Base-by-base conservation (phyloP, 164 flowering plant species). In the Vitis riparia region DNA sequence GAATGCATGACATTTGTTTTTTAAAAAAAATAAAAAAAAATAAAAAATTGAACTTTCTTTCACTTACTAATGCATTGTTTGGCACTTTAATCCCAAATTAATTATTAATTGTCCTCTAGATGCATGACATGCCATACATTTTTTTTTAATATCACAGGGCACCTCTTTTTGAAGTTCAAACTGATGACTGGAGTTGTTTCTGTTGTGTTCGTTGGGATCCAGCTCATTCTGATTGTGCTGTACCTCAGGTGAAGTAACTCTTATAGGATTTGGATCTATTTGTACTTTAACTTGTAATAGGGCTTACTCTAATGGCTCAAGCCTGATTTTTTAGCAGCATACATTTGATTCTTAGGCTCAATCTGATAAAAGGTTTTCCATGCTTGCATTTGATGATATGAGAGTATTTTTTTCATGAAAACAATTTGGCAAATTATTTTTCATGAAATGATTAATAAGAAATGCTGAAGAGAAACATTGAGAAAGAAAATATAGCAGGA, bases 141-240 rank as follows among this genome's bases (percentile, higher is more conserved):
- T 58, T 23, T 23, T 23, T 48, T 66, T 15, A 3, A 19, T 56
- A 7, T 71, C 0, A 49, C 83, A 95, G 99, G 88, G 98, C 98
- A 71, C 99, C 98, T 44, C 95, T 93, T 70, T 90, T 80, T 84
- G 95, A 93, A 85, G 86, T 85, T 69, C 99, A 93, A 84, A 88
- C 93, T 67, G 93, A 91, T 76, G 73, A 86, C 11, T 95, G 96
- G 96, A 95, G 92, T 55, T 95, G 99, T 80, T 95, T 90, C 60
- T 68, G 86, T 65, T 73, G 86, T 70, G 82, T 95, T 52, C 80
- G 76, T 49, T 95, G 98, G 99, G 97, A 93, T 80, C 97, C 97
- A 77, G 51, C 72, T 44, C 91, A 84, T 85, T 84, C 99, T 76
- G 99, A 95, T 73, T 95, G 99, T 85, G 90, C 97, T 66, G 99